Evolutionary conservation across 768 basidiomycete genomes (phyloP).

Genomic region (Collybia mongolica): DNA sequence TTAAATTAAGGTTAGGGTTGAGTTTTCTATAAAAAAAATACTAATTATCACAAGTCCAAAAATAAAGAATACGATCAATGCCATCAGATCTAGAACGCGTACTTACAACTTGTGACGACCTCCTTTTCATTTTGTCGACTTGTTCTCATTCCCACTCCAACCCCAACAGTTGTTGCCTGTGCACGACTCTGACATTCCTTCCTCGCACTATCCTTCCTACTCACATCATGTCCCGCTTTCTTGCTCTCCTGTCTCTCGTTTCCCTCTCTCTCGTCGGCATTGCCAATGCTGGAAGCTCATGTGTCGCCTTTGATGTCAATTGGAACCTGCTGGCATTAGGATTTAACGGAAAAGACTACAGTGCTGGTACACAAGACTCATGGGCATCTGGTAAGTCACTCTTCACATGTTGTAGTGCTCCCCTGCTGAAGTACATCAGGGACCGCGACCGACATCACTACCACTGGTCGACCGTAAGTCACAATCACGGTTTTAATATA

Average conservation of each 20-base stretch:
- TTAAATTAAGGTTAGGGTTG: no score
- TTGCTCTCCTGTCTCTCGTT: constrained; percentile 12
- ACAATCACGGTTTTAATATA: neutral
- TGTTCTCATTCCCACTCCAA: neutral
- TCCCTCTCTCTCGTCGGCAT: constrained; percentile 16
- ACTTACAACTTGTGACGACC: neutral
- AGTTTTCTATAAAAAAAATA: no score
- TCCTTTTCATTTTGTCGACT: neutral
- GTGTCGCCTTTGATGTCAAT: constrained; percentile 74
- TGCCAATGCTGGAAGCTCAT: constrained; percentile 30
- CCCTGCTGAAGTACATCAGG: constrained; percentile 31
- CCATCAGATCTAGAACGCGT: no score
- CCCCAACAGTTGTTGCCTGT: constrained; percentile 1
- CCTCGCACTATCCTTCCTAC: neutral
- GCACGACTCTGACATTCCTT: constrained; percentile 4
- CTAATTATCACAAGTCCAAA: no score
- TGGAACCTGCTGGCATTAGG: constrained; percentile 91
- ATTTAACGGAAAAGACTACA: constrained; percentile 81
- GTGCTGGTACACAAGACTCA: constrained; percentile 64
- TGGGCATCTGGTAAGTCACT: constrained; percentile 59
- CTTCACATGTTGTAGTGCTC: neutral
- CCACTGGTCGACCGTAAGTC: constrained; percentile 75
- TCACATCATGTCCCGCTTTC: constrained; percentile 13
- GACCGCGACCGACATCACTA: constrained; percentile 64
- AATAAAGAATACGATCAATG: no score